Conservation (phyloP, 2,329 filamentous ascomycete genomes). For the Aspergillus luchuensis region DNA sequence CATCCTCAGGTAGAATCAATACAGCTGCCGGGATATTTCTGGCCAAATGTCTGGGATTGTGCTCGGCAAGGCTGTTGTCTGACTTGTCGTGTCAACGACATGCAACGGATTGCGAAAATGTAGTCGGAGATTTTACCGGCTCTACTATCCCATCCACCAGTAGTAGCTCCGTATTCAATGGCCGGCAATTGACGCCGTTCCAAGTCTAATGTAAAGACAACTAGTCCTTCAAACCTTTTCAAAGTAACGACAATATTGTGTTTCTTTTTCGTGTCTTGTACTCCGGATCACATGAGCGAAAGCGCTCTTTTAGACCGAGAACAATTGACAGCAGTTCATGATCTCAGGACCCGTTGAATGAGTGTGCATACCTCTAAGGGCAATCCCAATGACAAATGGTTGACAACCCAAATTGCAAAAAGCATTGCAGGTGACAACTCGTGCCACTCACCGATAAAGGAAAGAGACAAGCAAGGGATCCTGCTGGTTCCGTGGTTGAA, state of each 20-base stretch:
- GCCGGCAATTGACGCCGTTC: constrained; percentile 15
- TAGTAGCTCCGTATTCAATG: constrained; percentile 12
- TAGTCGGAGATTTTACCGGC: background rate
- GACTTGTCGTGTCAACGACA: background rate
- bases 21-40: constrained; percentile 19
- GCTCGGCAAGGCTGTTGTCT: background rate
- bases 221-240: background rate
- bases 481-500: too few relatives aligned
- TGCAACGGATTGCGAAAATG: background rate
- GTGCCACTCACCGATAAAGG: background rate
- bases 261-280: too few relatives aligned
- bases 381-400: too few relatives aligned
- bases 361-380: too few relatives aligned
- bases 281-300: too few relatives aligned
- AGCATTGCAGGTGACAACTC: too few relatives aligned
- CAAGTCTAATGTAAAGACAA: constrained; percentile 20
- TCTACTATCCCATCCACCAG: constrained; percentile 23
- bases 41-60: constrained; percentile 19
- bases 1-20: constrained; percentile 12
- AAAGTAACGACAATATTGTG: too few relatives aligned
- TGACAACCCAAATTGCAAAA: too few relatives aligned
- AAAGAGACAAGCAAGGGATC: too few relatives aligned
- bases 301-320: too few relatives aligned
- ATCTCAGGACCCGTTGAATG: too few relatives aligned
- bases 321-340: too few relatives aligned